Conservation (phyloP, 805 yeast species). For the Metschnikowia anglica region DNA sequence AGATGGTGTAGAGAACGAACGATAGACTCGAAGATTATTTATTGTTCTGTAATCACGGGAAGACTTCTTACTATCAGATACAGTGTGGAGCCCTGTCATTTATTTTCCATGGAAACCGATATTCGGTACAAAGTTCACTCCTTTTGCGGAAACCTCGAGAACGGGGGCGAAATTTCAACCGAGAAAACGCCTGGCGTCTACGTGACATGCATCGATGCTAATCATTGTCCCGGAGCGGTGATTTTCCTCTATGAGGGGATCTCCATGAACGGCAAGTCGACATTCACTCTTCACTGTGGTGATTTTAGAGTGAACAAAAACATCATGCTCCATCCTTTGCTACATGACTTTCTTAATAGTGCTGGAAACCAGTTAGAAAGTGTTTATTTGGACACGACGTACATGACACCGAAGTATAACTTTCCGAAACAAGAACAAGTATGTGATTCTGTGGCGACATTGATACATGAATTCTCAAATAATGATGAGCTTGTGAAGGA, state of each 20-base stretch:
- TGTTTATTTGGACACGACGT: constrained; percentile 88
- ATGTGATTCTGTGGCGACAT: constrained; percentile 55
- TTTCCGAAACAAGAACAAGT: constrained; percentile 80
- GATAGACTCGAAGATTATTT: constrained; percentile 57
- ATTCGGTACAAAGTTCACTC: constrained; percentile 35
- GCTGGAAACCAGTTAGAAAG: constrained; percentile 44
- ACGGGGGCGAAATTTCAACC: constrained; percentile 19
- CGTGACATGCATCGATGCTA: constrained; percentile 75
- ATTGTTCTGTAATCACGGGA: constrained; percentile 71
- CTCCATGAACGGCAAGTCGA: constrained; percentile 22
- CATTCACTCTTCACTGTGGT: constrained; percentile 76
- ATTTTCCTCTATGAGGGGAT: constrained; percentile 66
- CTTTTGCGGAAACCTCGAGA: constrained; percentile 7
- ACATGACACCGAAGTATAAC: constrained; percentile 67
- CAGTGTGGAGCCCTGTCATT: constrained; percentile 51
- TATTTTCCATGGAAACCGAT: constrained; percentile 41
- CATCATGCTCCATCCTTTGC: constrained; percentile 45
- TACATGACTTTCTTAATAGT: constrained; percentile 21
- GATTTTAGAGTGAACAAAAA: constrained; percentile 74
- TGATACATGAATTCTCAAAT: constrained; percentile 42
- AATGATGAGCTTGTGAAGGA: constrained; percentile 24
- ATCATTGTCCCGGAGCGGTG: constrained; percentile 96
- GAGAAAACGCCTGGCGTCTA: constrained; percentile 34
- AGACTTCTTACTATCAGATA: constrained; percentile 53
- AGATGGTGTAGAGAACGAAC: constrained; percentile 59